Evolutionary conservation across 1,139 yeast genomes (phyloP).

Genomic region (Yamadazyma epiphylla): DNA sequence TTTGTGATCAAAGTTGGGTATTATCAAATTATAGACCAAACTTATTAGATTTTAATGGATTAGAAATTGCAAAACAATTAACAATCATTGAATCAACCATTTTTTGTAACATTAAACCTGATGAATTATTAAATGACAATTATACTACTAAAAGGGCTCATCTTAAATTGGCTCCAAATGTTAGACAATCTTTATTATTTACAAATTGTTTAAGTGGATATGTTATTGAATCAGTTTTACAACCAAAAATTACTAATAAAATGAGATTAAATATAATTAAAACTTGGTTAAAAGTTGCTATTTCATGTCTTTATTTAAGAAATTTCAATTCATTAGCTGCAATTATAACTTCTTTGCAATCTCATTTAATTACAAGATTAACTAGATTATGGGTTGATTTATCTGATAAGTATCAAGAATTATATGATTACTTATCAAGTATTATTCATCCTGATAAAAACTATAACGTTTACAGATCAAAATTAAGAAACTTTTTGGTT

Average conservation of each 20-base stretch:
- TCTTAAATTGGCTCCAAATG: conserved; percentile 66
- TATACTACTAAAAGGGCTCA: conserved; percentile 63
- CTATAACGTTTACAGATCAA: conserved; percentile 68
- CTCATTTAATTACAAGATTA: conserved; percentile 72
- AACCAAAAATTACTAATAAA: conserved; percentile 46
- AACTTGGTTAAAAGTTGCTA: conserved; percentile 81
- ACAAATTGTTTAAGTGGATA: conserved; percentile 81
- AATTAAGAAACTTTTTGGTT: conserved; percentile 54
- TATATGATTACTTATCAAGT: conserved; percentile 64
- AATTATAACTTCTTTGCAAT: conserved; percentile 78
- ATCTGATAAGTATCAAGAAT: conserved; percentile 59
- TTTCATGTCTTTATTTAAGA: conserved; percentile 74
- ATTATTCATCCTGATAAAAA: conserved; percentile 83
- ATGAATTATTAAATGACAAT: conserved; percentile 72
- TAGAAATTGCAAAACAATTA: conserved; percentile 81
- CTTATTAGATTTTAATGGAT: conserved; percentile 67
- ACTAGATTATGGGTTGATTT: conserved; percentile 62
- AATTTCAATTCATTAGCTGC: conserved; percentile 90
- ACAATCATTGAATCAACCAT: conserved; percentile 75
- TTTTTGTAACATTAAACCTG: conserved; percentile 63
- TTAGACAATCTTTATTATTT: conserved; percentile 62
- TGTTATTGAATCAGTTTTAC: conserved; percentile 73
- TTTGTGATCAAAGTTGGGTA: conserved; percentile 46
- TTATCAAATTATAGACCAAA: conserved; percentile 47
- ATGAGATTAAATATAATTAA: conserved; percentile 59